These are phyloP conservation scores for Triticum monococcum DNA, from an alignment of 176 grass and related monocot species.

Conservation along the genomic window DNA sequence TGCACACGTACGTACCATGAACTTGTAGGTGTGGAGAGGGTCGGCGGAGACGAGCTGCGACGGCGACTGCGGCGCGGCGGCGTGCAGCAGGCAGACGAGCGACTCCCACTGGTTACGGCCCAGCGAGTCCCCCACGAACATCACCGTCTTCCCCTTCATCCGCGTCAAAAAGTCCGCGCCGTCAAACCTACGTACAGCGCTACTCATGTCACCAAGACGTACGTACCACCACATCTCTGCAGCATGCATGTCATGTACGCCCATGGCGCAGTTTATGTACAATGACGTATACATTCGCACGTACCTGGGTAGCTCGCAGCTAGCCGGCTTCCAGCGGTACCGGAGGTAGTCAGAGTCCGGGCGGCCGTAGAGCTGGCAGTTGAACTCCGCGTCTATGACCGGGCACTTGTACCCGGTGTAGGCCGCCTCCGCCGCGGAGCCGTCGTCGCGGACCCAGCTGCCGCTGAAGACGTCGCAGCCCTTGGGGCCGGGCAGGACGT, in stretches of 20 bases:
- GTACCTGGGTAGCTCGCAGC: slow-evolving; percentile 74
- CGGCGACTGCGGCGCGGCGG: slow-evolving; percentile 60
- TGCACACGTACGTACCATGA: slow-evolving; percentile 44
- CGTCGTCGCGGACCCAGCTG: slow-evolving; percentile 62
- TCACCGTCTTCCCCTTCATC: slow-evolving; percentile 89
- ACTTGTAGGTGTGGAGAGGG: slow-evolving; percentile 85
- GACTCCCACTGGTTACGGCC: slow-evolving; percentile 93
- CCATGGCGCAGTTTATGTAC: not conserved
- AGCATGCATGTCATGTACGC: not conserved
- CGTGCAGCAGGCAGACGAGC: slow-evolving; percentile 87
- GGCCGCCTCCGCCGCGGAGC: slow-evolving; percentile 25
- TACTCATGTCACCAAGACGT: not conserved
- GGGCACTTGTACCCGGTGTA: slow-evolving; percentile 76
- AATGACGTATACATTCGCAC: not conserved
- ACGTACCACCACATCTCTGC: not conserved
- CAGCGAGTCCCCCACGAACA: slow-evolving; percentile 96
- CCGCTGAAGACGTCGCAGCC: slow-evolving; percentile 78
- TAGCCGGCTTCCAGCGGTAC: slow-evolving; percentile 67
- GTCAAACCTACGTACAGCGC: slow-evolving; percentile 50
- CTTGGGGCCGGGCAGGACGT: slow-evolving; percentile 16
- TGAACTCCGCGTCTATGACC: slow-evolving; percentile 80
- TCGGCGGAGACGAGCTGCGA: slow-evolving; percentile 61
- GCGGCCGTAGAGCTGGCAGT: slow-evolving; percentile 87
- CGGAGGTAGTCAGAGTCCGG: slow-evolving; percentile 80
- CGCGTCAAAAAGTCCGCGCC: slow-evolving; percentile 66